These are phyloP conservation scores for Phialophora expanda DNA, from an alignment of 2,329 filamentous ascomycete genomes.

Conservation along the genomic window DNA sequence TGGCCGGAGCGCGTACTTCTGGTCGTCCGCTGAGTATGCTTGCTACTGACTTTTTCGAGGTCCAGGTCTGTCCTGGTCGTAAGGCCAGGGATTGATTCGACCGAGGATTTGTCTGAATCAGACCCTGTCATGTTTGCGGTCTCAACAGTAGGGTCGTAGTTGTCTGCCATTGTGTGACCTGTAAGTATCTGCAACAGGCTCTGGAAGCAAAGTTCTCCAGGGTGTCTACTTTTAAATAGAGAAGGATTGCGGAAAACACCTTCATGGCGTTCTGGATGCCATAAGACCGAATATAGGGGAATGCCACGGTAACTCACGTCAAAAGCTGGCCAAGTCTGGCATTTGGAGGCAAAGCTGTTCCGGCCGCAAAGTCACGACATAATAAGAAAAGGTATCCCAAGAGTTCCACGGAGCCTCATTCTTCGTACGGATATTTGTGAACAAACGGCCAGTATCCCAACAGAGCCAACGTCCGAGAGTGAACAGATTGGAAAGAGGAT, in stretches of 20 bases:
- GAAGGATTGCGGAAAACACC: background rate
- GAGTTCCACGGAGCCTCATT: background rate
- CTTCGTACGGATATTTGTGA: background rate
- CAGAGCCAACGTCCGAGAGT: background rate
- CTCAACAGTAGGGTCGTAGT: background rate
- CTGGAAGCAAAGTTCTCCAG: background rate
- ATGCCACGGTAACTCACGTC: background rate
- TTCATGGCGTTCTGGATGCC: background rate
- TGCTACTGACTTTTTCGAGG: conserved; percentile 32
- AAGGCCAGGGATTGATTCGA: conserved; percentile 16
- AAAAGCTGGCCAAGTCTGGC: background rate
- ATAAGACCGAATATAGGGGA: background rate
- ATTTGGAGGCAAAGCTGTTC: background rate
- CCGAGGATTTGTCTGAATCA: conserved; percentile 24
- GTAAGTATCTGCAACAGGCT: conserved; percentile 1
- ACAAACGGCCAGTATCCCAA: background rate
- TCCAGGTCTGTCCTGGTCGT: conserved; percentile 18
- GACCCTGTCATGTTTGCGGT: conserved; percentile 24
- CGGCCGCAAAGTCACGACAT: conserved; percentile 5
- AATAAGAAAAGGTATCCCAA: background rate
- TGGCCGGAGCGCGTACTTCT: conserved; percentile 18
- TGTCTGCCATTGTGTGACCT: conserved; percentile 20
- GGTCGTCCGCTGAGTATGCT: conserved; percentile 18
- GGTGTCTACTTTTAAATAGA: background rate
- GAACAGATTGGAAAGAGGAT: background rate